phyloP scores from a whole-genome alignment of 805 yeast species.

The Candida schatavii region DNA sequence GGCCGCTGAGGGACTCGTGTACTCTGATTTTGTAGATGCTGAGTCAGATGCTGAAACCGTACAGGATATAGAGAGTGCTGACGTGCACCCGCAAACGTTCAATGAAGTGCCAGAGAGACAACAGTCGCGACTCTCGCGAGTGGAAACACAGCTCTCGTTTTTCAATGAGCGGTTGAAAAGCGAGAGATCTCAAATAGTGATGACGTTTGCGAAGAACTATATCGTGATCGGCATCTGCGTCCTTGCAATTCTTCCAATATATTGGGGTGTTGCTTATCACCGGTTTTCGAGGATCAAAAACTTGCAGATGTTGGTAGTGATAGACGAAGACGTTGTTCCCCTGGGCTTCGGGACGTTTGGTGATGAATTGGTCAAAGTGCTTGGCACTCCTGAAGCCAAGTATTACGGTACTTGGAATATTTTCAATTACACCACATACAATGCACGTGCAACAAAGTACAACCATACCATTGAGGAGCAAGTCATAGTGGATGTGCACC shows the following conservation, averaged over 20 bases:
- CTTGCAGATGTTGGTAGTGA: conserved; percentile 34
- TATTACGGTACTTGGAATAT: conserved; percentile 36
- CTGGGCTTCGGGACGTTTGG: conserved; percentile 47
- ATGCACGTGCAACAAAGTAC: conserved; percentile 24
- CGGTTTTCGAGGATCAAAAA: conserved; percentile 28
- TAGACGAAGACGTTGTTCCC: conserved; percentile 18
- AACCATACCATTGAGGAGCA: conserved; percentile 32
- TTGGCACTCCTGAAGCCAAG: conserved; percentile 22
- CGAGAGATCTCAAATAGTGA: conserved; percentile 17
- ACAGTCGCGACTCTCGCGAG: conserved; percentile 18
- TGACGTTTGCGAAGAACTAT: conserved; percentile 20
- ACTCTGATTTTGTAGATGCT: too few species aligned
- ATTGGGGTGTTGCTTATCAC: conserved; percentile 39
- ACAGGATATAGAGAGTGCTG: background rate
- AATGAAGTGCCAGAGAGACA: background rate
- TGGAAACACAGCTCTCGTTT: conserved; percentile 28
- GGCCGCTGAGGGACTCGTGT: too few species aligned
- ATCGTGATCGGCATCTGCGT: conserved; percentile 33
- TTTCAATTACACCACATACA: conserved; percentile 24
- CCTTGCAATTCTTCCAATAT: conserved; percentile 35
- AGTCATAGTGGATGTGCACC: conserved; percentile 44
- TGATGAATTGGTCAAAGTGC: conserved; percentile 33
- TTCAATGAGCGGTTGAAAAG: conserved; percentile 23
- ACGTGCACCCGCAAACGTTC: background rate
- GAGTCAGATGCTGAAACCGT: too few species aligned